Base-by-base conservation (phyloP, 805 yeast genomes). In the Middelhovenomyces tepae region DNA sequence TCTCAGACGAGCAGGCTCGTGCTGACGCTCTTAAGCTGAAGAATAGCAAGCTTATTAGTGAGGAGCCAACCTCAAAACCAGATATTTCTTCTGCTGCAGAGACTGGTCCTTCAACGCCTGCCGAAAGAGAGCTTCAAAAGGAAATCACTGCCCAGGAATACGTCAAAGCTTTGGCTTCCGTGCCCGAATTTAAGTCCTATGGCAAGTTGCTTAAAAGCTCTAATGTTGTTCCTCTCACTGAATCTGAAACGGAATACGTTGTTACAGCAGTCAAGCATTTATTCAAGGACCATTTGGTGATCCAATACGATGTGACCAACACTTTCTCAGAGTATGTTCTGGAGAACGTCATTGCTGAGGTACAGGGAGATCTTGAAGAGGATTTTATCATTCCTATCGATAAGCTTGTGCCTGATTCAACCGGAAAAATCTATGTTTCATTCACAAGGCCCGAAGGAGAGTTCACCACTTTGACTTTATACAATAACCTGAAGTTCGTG, bases 221-320 rank as follows among this genome's bases (percentile, higher is more conserved):
- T 2, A 53, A 61, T 22, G 57, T 65, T 22, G 64, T 73, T 36
- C 74, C 78, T 44, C 72, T 89, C 50, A 87, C 97, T 15, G 98
- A 91, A 56, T 68, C 72, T 39, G 97, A 87, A 56, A 85, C 93
- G 40, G 98, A 91, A 60, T 85, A 86, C 56, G 87, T 85, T 27
- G 94, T 91, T 39, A 70, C 69, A 33, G 87, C 80, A 22, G 66
- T 83, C 36, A 87, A 84, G 58, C 97, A 87, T 55, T 60, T 87
- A 36, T 91, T 82, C 59, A 74, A 73, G 40, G 64, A 72, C 10
- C 77, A 81, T 48, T 64, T 79, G 50, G 73, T 89, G 41, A 74
- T 78, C 20, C 95, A 89, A 63, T 89, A 73, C 59, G 75, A 80
- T 44, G 73, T 91, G 43, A 71, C 78, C 38, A 91, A 91, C 63